Percentiles rank a stretch among this genome's conserved stretches.
phyloP scores from a whole-genome alignment of 495 filamentous ascomycete genomes.

The Extremus antarcticus region DNA sequence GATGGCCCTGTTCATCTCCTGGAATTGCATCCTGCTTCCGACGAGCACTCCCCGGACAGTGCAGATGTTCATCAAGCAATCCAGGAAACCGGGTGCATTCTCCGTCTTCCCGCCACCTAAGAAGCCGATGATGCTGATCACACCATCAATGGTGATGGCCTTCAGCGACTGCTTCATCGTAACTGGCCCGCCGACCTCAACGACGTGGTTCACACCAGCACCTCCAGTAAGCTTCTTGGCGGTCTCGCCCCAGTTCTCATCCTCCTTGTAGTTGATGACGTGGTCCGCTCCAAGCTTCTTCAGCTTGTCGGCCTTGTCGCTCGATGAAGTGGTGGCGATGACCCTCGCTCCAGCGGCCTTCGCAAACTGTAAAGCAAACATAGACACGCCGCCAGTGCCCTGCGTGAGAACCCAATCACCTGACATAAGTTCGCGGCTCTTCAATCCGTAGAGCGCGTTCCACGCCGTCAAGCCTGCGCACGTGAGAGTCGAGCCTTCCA shows the following conservation, averaged over 20 bases:
- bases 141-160: constrained; percentile 30
- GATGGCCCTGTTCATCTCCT: constrained; percentile 33
- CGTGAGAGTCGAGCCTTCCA: constrained; percentile 55
- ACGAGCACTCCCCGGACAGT: constrained; percentile 32
- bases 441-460: constrained; percentile 69
- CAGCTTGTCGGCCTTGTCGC: constrained; percentile 51
- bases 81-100: constrained; percentile 27
- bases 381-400: constrained; percentile 71
- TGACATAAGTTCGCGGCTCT: constrained; percentile 45
- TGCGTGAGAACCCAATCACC: constrained; percentile 66
- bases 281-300: constrained; percentile 68
- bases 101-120: constrained; percentile 26
- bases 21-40: constrained; percentile 29
- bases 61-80: constrained; percentile 26
- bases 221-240: constrained; percentile 53
- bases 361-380: constrained; percentile 72
- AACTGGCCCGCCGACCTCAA: constrained; percentile 33
- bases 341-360: constrained; percentile 72
- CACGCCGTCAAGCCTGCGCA: constrained; percentile 73
- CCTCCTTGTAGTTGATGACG: constrained; percentile 64
- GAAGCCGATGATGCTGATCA: constrained; percentile 35
- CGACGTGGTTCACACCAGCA: constrained; percentile 55
- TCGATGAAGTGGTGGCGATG: constrained; percentile 68
- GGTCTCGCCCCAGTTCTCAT: constrained; percentile 64
- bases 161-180: constrained; percentile 28